A percentile compares a stretch with the other conserved stretches of the same genome.
phyloP scores from a whole-genome alignment of 2,329 filamentous ascomycete species.

The Endocalyx cinctus region DNA sequence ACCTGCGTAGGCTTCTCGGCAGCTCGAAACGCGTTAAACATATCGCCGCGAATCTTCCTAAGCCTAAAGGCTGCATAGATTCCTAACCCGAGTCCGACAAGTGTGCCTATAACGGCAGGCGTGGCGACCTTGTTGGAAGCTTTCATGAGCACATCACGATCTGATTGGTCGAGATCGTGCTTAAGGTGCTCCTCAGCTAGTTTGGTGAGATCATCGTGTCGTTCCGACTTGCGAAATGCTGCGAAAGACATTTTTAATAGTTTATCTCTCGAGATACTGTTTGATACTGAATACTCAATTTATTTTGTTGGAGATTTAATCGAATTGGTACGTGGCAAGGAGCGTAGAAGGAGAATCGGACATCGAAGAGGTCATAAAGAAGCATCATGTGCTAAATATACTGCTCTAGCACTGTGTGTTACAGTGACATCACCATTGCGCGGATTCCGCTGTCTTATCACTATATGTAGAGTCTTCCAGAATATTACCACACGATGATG shows the following conservation, averaged over 20 bases:
- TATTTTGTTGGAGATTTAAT: too few relatives aligned
- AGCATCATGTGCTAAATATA: too few relatives aligned
- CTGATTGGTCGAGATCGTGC: conserved; percentile 47
- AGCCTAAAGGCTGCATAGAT: conserved; percentile 53
- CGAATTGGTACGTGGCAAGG: too few relatives aligned
- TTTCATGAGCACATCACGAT: conserved; percentile 52
- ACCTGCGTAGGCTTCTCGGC: conserved; percentile 59
- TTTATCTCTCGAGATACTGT: too few relatives aligned
- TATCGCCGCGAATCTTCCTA: conserved; percentile 47
- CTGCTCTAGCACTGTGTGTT: too few relatives aligned
- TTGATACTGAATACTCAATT: too few relatives aligned
- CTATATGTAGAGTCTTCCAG: too few relatives aligned
- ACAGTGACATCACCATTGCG: too few relatives aligned
- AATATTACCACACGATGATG: too few relatives aligned
- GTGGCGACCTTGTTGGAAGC: conserved; percentile 52
- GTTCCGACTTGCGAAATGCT: conserved; percentile 28
- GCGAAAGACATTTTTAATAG: conserved; percentile 32
- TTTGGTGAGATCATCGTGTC: conserved; percentile 43
- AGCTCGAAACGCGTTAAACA: conserved; percentile 58
- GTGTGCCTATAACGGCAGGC: conserved; percentile 54
- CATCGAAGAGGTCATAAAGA: too few relatives aligned
- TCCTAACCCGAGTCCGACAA: conserved; percentile 56
- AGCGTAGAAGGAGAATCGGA: too few relatives aligned
- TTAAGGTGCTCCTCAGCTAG: conserved; percentile 56
- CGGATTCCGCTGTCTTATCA: too few relatives aligned